A percentile compares a stretch with the other conserved stretches of the same genome.
These are phyloP conservation scores for Macaranga tanarius DNA, from an alignment of 441 rosid species.

Conservation along the genomic window DNA sequence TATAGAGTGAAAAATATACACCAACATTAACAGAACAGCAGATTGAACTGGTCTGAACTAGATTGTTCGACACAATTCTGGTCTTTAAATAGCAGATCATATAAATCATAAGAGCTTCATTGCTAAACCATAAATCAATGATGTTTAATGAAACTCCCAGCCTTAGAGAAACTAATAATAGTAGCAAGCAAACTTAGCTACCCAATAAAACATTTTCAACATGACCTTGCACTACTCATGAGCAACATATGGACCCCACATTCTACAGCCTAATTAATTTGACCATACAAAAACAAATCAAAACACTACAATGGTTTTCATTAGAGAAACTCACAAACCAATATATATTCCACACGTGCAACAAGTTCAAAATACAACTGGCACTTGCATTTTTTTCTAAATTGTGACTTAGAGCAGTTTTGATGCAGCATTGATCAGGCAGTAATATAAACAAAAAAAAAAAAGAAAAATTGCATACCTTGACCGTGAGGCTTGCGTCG, in stretches of 20 bases:
- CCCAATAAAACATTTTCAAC: neutral
- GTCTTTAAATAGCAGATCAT: neutral
- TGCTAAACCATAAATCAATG: neutral
- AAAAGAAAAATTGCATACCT: constrained; percentile 29
- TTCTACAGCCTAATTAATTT: neutral
- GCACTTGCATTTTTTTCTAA: neutral
- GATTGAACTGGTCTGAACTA: neutral
- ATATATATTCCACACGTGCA: neutral
- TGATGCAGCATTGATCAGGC: too few species aligned
- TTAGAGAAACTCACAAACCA: neutral
- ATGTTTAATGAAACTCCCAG: neutral
- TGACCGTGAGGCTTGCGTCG: constrained; percentile 32
- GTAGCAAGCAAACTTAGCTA: neutral
- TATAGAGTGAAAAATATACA: constrained; percentile 3
- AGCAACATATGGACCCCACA: neutral
- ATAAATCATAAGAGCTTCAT: neutral
- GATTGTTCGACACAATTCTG: neutral
- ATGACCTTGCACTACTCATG: neutral
- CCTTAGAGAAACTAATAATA: neutral
- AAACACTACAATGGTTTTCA: neutral
- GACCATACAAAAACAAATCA: constrained; percentile 1
- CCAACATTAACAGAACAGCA: neutral
- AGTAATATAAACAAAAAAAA: too few species aligned
- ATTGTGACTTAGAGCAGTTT: neutral
- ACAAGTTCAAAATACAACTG: neutral